Conservation (phyloP, 2,329 filamentous ascomycete species). For the Juglanconis sp. region DNA sequence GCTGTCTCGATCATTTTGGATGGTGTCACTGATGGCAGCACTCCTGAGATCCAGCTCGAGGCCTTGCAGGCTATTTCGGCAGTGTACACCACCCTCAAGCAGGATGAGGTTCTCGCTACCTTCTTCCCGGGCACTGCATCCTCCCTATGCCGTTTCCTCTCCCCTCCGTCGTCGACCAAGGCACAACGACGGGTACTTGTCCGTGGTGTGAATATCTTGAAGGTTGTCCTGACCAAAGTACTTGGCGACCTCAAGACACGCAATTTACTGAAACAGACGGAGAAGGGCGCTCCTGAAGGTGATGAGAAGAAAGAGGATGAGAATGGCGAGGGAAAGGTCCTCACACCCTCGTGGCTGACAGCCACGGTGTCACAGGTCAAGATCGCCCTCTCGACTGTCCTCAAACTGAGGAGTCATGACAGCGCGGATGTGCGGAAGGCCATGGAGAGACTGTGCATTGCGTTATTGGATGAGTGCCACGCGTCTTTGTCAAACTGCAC, state of each 20-base stretch:
- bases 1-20: conserved; percentile 78
- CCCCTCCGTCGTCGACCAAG: conserved; percentile 60
- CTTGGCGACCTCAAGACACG: conserved; percentile 56
- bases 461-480: conserved; percentile 75
- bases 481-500: conserved; percentile 67
- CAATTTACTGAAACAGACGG: conserved; percentile 37
- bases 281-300: conserved; percentile 21
- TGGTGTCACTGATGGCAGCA: conserved; percentile 61
- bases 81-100: conserved; percentile 62
- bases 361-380: conserved; percentile 80
- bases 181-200: conserved; percentile 60
- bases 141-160: conserved; percentile 70
- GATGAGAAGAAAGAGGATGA: conserved; percentile 28
- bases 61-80: conserved; percentile 63
- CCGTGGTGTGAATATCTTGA: conserved; percentile 57
- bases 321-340: conserved; percentile 32
- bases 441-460: conserved; percentile 68
- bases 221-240: conserved; percentile 50
- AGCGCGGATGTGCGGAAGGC: conserved; percentile 65
- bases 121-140: conserved; percentile 90
- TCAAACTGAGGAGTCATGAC: conserved; percentile 71
- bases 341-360: conserved; percentile 66
- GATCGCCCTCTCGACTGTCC: conserved; percentile 72
- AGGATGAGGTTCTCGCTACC: conserved; percentile 72
- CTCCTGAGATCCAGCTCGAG: conserved; percentile 66